phyloP scores from a whole-genome alignment of 139 green algal species.

The Diplosphaera chodatii region DNA sequence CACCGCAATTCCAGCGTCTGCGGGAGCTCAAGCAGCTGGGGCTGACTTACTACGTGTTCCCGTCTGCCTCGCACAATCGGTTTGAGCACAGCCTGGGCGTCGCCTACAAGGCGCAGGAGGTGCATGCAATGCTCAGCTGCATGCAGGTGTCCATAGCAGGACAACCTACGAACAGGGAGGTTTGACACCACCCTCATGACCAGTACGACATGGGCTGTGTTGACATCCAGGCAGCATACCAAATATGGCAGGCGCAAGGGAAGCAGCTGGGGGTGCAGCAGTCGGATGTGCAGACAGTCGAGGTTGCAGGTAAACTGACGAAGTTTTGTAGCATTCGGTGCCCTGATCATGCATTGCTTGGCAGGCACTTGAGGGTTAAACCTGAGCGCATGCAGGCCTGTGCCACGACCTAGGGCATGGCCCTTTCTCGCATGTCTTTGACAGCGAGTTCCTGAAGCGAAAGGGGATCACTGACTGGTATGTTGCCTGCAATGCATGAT shows the following conservation, averaged over 20 bases:
- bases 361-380: no score
- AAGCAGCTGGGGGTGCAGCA: constrained; percentile 44
- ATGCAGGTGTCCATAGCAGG: no score
- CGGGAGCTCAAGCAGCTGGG: constrained; percentile 77
- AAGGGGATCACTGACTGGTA: constrained; percentile 42
- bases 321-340: no score
- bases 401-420: constrained; percentile 92
- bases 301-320: constrained; percentile 49
- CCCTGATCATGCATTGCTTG: no score
- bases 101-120: constrained; percentile 41
- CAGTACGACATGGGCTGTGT: no score
- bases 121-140: no score
- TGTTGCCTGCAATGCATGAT: no score
- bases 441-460: constrained; percentile 59
- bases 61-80: constrained; percentile 72
- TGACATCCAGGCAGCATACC: constrained; percentile 4
- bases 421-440: constrained; percentile 87
- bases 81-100: constrained; percentile 83
- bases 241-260: constrained; percentile 33
- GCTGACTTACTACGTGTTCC: constrained; percentile 55
- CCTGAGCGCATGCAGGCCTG: constrained; percentile 73
- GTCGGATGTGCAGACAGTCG: constrained; percentile 47
- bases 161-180: no score
- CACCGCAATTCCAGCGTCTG: constrained; percentile 77
- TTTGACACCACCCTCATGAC: no score